Conservation (phyloP, 441 rosid species). For the Erysimum cheiri region DNA sequence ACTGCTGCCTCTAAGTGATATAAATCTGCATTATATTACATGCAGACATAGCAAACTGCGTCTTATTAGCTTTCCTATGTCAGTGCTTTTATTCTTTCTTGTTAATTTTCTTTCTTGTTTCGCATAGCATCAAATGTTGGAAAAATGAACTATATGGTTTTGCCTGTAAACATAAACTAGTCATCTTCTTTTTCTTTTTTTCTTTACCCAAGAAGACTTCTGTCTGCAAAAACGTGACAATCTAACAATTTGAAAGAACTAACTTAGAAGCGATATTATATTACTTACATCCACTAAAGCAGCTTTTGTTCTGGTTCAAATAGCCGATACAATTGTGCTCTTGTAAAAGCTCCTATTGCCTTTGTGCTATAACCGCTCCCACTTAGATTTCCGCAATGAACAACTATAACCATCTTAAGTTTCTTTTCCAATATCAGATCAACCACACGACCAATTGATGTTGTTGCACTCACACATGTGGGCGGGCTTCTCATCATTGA, state of each 20-base stretch:
- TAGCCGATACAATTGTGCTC: conserved; percentile 55
- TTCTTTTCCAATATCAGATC: conserved; percentile 69
- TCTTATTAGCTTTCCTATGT: conserved; percentile 32
- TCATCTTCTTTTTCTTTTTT: not conserved
- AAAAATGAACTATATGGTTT: conserved; percentile 19
- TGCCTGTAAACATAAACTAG: conserved; percentile 17
- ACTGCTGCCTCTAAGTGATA: conserved; percentile 53
- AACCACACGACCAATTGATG: conserved; percentile 60
- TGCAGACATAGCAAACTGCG: conserved; percentile 21
- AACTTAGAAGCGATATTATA: conserved; percentile 10
- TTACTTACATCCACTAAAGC: conserved; percentile 39
- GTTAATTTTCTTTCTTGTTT: conserved; percentile 14
- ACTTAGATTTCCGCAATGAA: conserved; percentile 47
- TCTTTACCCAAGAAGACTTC: not conserved
- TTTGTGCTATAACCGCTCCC: conserved; percentile 47
- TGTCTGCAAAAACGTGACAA: conserved; percentile 19
- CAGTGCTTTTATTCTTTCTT: conserved; percentile 14
- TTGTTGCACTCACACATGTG: conserved; percentile 62
- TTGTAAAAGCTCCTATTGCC: conserved; percentile 72
- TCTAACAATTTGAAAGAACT: not conserved
- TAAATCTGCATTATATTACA: conserved; percentile 22
- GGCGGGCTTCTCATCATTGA: conserved; percentile 82
- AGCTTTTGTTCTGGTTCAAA: conserved; percentile 46
- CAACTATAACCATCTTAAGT: conserved; percentile 70
- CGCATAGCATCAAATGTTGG: not conserved